Conservation (phyloP, 495 filamentous ascomycete species). For the Hypoxylon fragiforme region DNA sequence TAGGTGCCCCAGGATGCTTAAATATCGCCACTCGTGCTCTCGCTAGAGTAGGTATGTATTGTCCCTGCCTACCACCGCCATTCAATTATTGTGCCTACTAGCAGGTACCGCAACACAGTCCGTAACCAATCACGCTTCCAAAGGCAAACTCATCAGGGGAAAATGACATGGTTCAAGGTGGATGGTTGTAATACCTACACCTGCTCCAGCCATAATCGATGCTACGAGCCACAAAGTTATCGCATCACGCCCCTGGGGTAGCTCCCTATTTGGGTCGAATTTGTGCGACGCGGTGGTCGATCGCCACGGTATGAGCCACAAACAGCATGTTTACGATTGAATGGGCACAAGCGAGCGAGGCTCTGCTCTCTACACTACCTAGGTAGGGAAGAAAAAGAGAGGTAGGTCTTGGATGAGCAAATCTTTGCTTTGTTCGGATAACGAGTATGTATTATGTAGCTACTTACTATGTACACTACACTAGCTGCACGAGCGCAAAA, state of each 20-base stretch:
- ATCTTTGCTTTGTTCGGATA: no score
- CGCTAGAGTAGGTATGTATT: conserved; percentile 10
- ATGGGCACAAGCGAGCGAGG: no score
- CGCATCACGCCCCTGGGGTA: conserved; percentile 27
- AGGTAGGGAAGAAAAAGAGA: no score
- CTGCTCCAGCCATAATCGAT: no score
- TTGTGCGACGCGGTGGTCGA: conserved; percentile 6
- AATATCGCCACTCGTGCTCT: conserved; percentile 17
- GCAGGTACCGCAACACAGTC: not conserved
- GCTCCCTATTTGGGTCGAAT: conserved; percentile 19
- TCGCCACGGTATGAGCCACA: conserved; percentile 21
- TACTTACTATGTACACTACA: no score
- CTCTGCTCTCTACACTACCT: no score
- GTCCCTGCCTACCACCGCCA: conserved; percentile 19
- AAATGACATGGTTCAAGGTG: conserved; percentile 8
- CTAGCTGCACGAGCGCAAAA: no score
- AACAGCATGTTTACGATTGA: no score
- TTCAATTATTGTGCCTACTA: no score
- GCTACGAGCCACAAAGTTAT: conserved; percentile 33
- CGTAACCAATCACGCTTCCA: conserved; percentile 13
- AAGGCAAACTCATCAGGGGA: conserved; percentile 1
- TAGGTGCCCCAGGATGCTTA: conserved; percentile 1
- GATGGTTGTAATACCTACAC: no score
- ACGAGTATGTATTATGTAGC: no score
- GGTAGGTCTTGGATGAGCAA: no score